Conservation (phyloP, 2,329 filamentous ascomycete genomes). For the Arachnopeziza araneosa region DNA sequence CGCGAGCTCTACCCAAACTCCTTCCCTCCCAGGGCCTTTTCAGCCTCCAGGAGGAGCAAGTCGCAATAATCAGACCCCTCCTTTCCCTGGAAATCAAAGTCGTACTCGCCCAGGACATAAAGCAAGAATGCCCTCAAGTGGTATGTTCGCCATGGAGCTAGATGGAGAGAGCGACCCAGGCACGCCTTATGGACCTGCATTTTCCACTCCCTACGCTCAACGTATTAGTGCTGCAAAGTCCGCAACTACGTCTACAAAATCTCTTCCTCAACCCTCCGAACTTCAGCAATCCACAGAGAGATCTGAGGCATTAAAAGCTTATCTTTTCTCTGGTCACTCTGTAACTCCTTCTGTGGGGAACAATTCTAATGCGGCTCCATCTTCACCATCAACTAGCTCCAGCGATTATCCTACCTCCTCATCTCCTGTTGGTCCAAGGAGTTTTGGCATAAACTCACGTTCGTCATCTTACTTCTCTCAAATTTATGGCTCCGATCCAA, state of each 20-base stretch:
- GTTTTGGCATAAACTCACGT: slow-evolving; percentile 8
- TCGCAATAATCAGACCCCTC: slow-evolving; percentile 31
- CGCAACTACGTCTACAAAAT: slow-evolving; percentile 10
- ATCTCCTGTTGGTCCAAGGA: slow-evolving; percentile 10
- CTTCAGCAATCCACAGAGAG: slow-evolving; percentile 28
- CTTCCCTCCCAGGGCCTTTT: slow-evolving; percentile 37
- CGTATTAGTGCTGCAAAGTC: slow-evolving; percentile 51
- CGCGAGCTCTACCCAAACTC: slow-evolving; percentile 43
- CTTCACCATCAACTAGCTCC: slow-evolving; percentile 2
- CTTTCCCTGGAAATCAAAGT: slow-evolving; percentile 26
- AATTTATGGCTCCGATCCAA: slow-evolving; percentile 12
- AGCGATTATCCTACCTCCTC: not conserved
- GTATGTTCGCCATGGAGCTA: slow-evolving; percentile 64
- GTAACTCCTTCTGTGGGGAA: slow-evolving; percentile 11
- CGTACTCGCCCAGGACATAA: slow-evolving; percentile 36
- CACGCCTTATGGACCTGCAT: slow-evolving; percentile 56
- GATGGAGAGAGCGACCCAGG: slow-evolving; percentile 50
- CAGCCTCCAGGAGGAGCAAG: slow-evolving; percentile 45
- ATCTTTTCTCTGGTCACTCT: slow-evolving; percentile 42
- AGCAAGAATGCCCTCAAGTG: slow-evolving; percentile 43
- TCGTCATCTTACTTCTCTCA: slow-evolving; percentile 14
- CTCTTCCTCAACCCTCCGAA: slow-evolving; percentile 4
- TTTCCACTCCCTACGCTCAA: slow-evolving; percentile 61
- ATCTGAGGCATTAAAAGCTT: slow-evolving; percentile 51
- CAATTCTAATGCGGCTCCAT: slow-evolving; percentile 3